Base-by-base conservation (phyloP, 225 moss, liverwort and hornwort species). In the Pseudisothecium myosuroides region DNA sequence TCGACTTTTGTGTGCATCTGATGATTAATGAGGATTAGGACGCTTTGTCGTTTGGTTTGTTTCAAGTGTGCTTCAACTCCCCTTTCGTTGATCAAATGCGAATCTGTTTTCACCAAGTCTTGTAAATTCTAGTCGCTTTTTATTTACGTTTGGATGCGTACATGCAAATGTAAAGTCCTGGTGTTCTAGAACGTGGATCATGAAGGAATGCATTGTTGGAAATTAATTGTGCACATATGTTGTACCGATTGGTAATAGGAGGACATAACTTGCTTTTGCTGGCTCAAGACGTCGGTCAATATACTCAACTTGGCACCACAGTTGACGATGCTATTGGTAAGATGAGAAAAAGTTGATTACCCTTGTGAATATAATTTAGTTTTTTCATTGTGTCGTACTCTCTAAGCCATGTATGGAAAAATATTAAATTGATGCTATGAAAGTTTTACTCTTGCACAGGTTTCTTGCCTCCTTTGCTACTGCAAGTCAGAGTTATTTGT, bases 291-390 rank as follows among this genome's bases (percentile, higher is more conserved):
- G 96, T 99, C 66, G 99, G 99, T 71, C 96, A 96, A 67, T 99
- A 99, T 82, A 89, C 93, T 62, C 99, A 99, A 89, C 94, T 99
- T 65, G 99, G 99, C 80, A 99, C 99, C 64, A 99, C 99, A 54
- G 94, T 97, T 47, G 99, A 99, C 85, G 99, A 99, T 91, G 99
- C 99, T 74, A 95, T 99, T 86, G 99, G 99, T 84, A 97, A 99
- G 97, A 97, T 98, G 88, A 88, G 92, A 62, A 83, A 80, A 60
- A 82, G n/a, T 72, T 71, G 56, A 27, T 50, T 52, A 73, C 26
- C 56, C 27, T 28, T 88, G 41, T 88, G 84, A 69, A 32, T 61
- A 9, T 13, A 24, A 28, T 49, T 45, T 68, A 79, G 49, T 73
- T 55, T 73, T 52, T 59, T n/a, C 59, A 32, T 87, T 49, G 59